phyloP scores from a whole-genome alignment of 768 basidiomycete species.

The Boletus pseudo-olivaceus region DNA sequence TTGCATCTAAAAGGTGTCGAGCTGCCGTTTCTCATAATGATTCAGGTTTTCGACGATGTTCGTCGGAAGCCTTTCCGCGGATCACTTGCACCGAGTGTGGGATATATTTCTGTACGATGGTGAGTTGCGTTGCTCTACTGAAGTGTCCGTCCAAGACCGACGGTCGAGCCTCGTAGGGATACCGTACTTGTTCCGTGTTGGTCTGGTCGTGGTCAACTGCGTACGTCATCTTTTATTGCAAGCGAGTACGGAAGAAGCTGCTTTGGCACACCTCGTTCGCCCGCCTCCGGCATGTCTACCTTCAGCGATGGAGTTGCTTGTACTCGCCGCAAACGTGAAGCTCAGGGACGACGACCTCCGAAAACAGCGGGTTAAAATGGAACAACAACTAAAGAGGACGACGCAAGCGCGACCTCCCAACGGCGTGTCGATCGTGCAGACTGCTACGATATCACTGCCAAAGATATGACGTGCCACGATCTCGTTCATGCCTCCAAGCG shows the following conservation, averaged over 20 bases:
- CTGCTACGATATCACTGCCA: conserved; percentile 27
- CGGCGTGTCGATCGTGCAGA: conserved; percentile 27
- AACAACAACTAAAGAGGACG: conserved; percentile 66
- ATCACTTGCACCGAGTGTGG: conserved; percentile 73
- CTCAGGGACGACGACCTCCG: conserved; percentile 77
- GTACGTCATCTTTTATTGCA: conserved; percentile 60
- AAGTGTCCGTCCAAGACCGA: neutral
- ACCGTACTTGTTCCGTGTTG: conserved; percentile 71
- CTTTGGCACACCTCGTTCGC: conserved; percentile 45
- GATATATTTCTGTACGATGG: conserved; percentile 82
- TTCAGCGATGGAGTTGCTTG: conserved; percentile 54
- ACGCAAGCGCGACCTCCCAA: conserved; percentile 36
- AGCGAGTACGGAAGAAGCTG: conserved; percentile 42
- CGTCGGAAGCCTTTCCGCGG: conserved; percentile 58
- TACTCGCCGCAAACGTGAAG: conserved; percentile 61
- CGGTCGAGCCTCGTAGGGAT: conserved; percentile 45
- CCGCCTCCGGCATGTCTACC: conserved; percentile 57
- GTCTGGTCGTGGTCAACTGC: conserved; percentile 58
- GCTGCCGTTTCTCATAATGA: neutral
- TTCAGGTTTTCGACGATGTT: conserved; percentile 73
- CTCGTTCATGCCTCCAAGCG: neutral
- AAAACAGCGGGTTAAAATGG: conserved; percentile 73
- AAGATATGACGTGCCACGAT: conserved; percentile 15
- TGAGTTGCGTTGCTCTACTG: conserved; percentile 26
- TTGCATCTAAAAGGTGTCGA: neutral